Base-by-base conservation (phyloP, 495 filamentous ascomycete genomes). In the Xylaria longipes region DNA sequence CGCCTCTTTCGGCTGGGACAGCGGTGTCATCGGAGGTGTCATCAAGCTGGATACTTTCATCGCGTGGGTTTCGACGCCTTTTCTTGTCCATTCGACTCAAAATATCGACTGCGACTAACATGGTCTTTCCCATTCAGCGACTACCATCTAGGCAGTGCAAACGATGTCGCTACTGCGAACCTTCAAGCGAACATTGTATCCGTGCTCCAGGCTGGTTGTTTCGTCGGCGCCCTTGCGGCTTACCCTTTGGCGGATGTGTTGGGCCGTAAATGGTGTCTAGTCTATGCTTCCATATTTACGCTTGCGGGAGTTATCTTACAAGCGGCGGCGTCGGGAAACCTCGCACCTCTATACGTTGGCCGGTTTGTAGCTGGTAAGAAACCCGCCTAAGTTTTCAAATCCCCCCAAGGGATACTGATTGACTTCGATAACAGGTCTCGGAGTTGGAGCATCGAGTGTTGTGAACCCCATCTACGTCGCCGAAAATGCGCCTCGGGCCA, bases 401-500 rank as follows among this genome's bases (percentile, higher is more conserved):
- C 3, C 20, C 58, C 12, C 15, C 20, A 5, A 6, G 46, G 22
- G 25, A 8, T 35, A 45, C 48, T 71, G 45, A 72, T 43, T 48
- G 1, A 27, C 35, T 8, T 50, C 1, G 3, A 54, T 3, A 7
- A 50, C 29, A 63, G 90, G 89, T 65, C 77, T 91, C 25, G 89
- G 89, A 62, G 85, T 91, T 65, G 89, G 89, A 54, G 84, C 82
- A 43, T 86, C 88, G 25, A 88, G 87, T 25, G 89, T 91, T 83
- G 82, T 91, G 63, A 87, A 86, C 66, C 89, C 89, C 6, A 83
- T 89, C 31, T 84, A 84, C 67, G 82, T 87, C 27, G 83, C 84
- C 37, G 91, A 94, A 73, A 92, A 91, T 66, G 90, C 91, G 14
- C 91, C 91, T 5, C 84, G 91, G 56, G 90, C 89, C 45, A 92